phyloP scores from a whole-genome alignment of 2,329 filamentous ascomycete species.

The Epichloe sylvatica region DNA sequence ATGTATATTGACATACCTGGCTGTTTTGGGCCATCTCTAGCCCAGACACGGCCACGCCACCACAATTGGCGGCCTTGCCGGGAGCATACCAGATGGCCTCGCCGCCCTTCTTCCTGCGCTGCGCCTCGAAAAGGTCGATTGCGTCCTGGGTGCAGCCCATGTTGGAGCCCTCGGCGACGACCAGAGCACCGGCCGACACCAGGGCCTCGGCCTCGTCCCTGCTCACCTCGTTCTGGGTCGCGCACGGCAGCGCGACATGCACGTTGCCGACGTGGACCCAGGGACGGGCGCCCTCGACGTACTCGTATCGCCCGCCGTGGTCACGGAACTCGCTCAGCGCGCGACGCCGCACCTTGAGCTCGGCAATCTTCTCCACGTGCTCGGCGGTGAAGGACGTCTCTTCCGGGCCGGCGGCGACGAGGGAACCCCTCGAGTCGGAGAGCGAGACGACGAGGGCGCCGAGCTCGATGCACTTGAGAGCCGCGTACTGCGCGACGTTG shows the following conservation, averaged over 20 bases:
- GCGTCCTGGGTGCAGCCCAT: slow-evolving; percentile 97
- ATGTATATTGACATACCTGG: slow-evolving; percentile 15
- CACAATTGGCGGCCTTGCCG: slow-evolving; percentile 93
- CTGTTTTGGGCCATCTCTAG: slow-evolving; percentile 99
- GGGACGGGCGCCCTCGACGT: slow-evolving; percentile 74
- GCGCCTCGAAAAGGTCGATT: slow-evolving; percentile 80
- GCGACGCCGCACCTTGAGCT: slow-evolving; percentile 77
- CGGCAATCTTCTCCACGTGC: slow-evolving; percentile 64
- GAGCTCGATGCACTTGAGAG: slow-evolving; percentile 91
- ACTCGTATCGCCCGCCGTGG: slow-evolving; percentile 57
- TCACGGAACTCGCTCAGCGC: slow-evolving; percentile 57
- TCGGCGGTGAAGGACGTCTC: slow-evolving; percentile 57
- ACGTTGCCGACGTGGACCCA: slow-evolving; percentile 84
- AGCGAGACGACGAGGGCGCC: slow-evolving; percentile 85
- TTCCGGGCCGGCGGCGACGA: slow-evolving; percentile 56
- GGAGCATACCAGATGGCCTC: slow-evolving; percentile 86
- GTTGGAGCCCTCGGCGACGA: slow-evolving; percentile 93
- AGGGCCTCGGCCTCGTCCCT: slow-evolving; percentile 78
- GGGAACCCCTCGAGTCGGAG: slow-evolving; percentile 77
- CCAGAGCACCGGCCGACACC: slow-evolving; percentile 60
- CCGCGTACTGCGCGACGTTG: slow-evolving; percentile 96
- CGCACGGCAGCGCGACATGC: slow-evolving; percentile 82
- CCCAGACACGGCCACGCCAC: slow-evolving; percentile 92
- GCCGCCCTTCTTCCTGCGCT: slow-evolving; percentile 54
- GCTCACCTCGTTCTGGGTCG: slow-evolving; percentile 95